Conservation (phyloP, 768 basidiomycete species). For the Naganishia randhawae region DNA sequence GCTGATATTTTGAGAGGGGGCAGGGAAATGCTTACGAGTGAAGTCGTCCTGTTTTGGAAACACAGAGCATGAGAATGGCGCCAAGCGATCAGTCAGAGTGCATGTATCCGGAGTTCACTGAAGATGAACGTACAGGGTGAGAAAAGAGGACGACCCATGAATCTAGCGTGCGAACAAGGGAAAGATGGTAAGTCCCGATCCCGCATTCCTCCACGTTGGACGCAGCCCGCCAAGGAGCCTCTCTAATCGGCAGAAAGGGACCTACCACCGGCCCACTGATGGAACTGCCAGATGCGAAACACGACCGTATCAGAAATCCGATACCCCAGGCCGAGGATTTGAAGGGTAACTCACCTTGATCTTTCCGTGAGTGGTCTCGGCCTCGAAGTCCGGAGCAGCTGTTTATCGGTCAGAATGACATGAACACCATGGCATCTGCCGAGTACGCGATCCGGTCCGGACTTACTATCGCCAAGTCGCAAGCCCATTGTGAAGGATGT, state of each 20-base stretch:
- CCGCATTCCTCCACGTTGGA: too few species aligned
- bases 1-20: too few species aligned
- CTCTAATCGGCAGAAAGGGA: background rate
- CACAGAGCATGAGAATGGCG: background rate
- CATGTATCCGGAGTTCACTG: constrained; percentile 42
- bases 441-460: background rate
- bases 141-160: constrained; percentile 91
- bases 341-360: constrained; percentile 64
- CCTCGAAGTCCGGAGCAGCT: constrained; percentile 78
- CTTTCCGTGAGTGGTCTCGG: constrained; percentile 76
- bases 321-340: too few species aligned
- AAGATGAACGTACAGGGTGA: constrained; percentile 64
- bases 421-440: constrained; percentile 46
- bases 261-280: constrained; percentile 73
- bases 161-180: constrained; percentile 36
- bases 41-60: constrained; percentile 23
- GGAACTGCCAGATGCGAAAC: constrained; percentile 51
- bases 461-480: constrained; percentile 28
- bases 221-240: background rate
- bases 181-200: background rate
- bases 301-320: background rate
- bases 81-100: background rate
- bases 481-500: constrained; percentile 27
- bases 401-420: too few species aligned
- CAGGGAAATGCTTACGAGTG: constrained; percentile 58